Evolutionary conservation across 805 yeast genomes (phyloP).

Genomic region (Yarrowia sp.): DNA sequence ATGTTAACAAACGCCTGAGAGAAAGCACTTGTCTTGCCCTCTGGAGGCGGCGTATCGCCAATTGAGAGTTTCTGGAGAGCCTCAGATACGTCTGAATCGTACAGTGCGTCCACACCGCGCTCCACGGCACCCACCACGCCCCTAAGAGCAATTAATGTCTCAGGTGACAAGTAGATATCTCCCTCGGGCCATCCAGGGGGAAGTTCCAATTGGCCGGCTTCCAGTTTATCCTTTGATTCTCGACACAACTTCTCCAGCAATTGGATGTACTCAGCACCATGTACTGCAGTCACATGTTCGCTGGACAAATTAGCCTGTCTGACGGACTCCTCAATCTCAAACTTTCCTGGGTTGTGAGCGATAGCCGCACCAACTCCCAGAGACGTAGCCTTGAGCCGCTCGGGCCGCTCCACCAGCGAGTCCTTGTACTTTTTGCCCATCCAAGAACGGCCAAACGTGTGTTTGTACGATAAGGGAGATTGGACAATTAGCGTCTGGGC

Average conservation of each 20-base stretch:
- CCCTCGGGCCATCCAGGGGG: constrained; percentile 82
- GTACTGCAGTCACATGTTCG: constrained; percentile 64
- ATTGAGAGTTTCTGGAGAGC: constrained; percentile 33
- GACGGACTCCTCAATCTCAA: constrained; percentile 47
- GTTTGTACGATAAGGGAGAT: constrained; percentile 68
- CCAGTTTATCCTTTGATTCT: constrained; percentile 54
- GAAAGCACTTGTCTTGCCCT: neutral
- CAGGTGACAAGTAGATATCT: constrained; percentile 68
- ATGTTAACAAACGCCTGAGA: constrained; percentile 57
- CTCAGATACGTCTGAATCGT: constrained; percentile 32
- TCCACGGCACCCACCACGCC: constrained; percentile 79
- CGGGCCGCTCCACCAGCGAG: constrained; percentile 80
- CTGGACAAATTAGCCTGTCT: constrained; percentile 47
- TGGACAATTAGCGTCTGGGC: constrained; percentile 51
- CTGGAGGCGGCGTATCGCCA: neutral
- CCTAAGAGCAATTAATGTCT: constrained; percentile 64
- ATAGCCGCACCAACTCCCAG: constrained; percentile 75
- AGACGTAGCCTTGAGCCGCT: constrained; percentile 70
- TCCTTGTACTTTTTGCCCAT: constrained; percentile 61
- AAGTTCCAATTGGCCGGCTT: constrained; percentile 59
- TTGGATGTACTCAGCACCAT: constrained; percentile 44
- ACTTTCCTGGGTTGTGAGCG: constrained; percentile 45
- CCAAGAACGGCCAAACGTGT: constrained; percentile 74
- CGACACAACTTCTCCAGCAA: neutral
- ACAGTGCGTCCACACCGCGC: constrained; percentile 58